phyloP scores from a whole-genome alignment of 164 flowering plant genomes.

The Chimonanthus salicifolius region DNA sequence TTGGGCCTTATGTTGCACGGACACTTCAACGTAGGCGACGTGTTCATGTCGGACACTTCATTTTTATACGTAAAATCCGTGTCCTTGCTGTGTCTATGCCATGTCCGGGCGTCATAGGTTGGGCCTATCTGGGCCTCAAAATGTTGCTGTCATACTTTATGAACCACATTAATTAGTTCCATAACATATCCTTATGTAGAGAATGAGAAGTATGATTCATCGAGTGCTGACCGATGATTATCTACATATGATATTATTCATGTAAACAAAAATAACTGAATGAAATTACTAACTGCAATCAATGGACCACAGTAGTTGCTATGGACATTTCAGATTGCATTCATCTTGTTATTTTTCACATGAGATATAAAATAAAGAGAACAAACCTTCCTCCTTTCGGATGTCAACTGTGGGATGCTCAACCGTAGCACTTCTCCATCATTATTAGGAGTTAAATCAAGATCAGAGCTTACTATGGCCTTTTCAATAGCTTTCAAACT shows the following conservation, averaged over 20 bases:
- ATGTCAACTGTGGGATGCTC: conserved; percentile 74
- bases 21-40: too few species aligned
- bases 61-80: too few species aligned
- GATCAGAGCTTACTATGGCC: conserved; percentile 76
- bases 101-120: too few species aligned
- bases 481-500: conserved; percentile 93
- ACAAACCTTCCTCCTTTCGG: conserved; percentile 89
- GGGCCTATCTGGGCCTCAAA: too few species aligned
- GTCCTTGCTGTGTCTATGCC: too few species aligned
- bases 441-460: conserved; percentile 82
- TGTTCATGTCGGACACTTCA: too few species aligned
- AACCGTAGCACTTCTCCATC: conserved; percentile 90
- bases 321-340: neutral
- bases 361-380: conserved; percentile 1
- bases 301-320: neutral
- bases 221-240: neutral
- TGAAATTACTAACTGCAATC: neutral
- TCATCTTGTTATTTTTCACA: neutral
- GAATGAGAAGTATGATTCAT: too few species aligned
- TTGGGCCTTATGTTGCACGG: too few species aligned
- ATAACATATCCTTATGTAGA: too few species aligned
- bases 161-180: too few species aligned
- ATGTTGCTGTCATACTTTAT: too few species aligned
- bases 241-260: neutral
- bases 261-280: neutral